phyloP scores from a whole-genome alignment of 768 basidiomycete genomes.

The Lentinula edodes region DNA sequence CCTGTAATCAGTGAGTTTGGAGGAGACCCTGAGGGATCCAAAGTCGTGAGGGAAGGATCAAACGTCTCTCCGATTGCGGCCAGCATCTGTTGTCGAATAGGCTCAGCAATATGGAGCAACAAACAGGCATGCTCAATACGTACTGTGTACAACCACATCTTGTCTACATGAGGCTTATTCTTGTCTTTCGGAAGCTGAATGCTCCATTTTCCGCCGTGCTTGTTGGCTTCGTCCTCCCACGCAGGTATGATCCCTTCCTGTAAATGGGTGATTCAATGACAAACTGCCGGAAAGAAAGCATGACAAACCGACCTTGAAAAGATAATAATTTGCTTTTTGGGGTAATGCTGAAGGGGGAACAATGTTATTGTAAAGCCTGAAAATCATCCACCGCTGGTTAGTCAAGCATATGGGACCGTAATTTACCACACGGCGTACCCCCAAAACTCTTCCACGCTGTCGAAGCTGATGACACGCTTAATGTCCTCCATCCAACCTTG shows the following conservation, averaged over 20 bases:
- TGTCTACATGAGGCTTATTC: slow-evolving; percentile 77
- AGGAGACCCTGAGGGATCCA: slow-evolving; percentile 36
- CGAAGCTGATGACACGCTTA: slow-evolving; percentile 91
- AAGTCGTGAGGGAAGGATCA: slow-evolving; percentile 70
- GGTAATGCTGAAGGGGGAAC: slow-evolving; percentile 91
- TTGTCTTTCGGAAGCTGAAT: slow-evolving; percentile 97
- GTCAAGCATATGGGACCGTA: neutral
- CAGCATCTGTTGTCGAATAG: slow-evolving; percentile 67
- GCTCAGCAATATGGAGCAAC: neutral
- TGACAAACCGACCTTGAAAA: slow-evolving; percentile 73
- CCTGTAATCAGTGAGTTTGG: slow-evolving; percentile 75
- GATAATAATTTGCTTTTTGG: slow-evolving; percentile 97
- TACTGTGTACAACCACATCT: slow-evolving; percentile 98
- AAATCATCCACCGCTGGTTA: neutral
- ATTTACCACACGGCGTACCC: slow-evolving; percentile 51
- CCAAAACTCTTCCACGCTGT: slow-evolving; percentile 99
- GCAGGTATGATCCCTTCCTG: slow-evolving; percentile 95
- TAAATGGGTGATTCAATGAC: slow-evolving; percentile 1
- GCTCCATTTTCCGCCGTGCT: slow-evolving; percentile 97
- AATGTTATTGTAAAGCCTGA: slow-evolving; percentile 92
- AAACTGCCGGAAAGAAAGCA: neutral
- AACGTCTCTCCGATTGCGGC: slow-evolving; percentile 99
- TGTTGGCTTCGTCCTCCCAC: slow-evolving; percentile 97
- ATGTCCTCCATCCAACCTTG: slow-evolving; percentile 99
- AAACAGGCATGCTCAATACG: slow-evolving; percentile 9